These are phyloP conservation scores for Aspergillus cejpii DNA, from an alignment of 2,329 filamentous ascomycete genomes.

Conservation along the genomic window DNA sequence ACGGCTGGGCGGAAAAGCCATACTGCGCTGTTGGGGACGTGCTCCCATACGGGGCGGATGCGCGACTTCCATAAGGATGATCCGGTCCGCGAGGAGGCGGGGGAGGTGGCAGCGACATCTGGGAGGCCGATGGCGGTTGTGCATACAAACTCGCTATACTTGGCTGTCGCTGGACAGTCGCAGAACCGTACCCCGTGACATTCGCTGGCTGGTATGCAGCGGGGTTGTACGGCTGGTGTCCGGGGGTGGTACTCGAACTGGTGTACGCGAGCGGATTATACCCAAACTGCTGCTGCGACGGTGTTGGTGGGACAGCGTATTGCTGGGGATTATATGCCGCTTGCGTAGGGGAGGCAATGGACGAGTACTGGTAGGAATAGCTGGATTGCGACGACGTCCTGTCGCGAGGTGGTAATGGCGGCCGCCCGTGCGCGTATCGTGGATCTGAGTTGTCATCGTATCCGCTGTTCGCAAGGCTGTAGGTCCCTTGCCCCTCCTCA, in stretches of 20 bases:
- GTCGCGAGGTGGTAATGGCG: conserved; percentile 33
- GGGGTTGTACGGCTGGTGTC: conserved; percentile 46
- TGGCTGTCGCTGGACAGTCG: conserved; percentile 31
- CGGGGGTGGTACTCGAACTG: conserved; percentile 13
- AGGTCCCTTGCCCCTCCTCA: conserved; percentile 31
- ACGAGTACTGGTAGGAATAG: conserved; percentile 42
- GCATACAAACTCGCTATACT: conserved; percentile 23
- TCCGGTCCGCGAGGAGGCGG: conserved; percentile 37
- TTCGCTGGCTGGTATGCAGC: conserved; percentile 42
- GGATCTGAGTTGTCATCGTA: conserved; percentile 30
- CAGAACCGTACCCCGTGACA: conserved; percentile 25
- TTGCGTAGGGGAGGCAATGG: conserved; percentile 38
- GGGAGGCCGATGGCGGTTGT: conserved; percentile 28
- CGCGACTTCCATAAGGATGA: conserved; percentile 34
- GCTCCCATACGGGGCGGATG: conserved; percentile 23
- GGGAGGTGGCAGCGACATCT: conserved; percentile 30
- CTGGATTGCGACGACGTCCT: conserved; percentile 42
- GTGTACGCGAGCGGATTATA: conserved; percentile 66
- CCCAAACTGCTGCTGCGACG: conserved; percentile 44
- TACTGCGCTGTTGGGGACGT: conserved; percentile 24
- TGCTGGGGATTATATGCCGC: conserved; percentile 57
- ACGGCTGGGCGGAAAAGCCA: conserved; percentile 23
- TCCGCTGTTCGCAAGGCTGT: conserved; percentile 19
- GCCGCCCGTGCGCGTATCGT: conserved; percentile 31
- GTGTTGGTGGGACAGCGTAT: conserved; percentile 46